These are phyloP conservation scores for Kwoniella europaea DNA, from an alignment of 768 basidiomycete genomes.

Conservation along the genomic window DNA sequence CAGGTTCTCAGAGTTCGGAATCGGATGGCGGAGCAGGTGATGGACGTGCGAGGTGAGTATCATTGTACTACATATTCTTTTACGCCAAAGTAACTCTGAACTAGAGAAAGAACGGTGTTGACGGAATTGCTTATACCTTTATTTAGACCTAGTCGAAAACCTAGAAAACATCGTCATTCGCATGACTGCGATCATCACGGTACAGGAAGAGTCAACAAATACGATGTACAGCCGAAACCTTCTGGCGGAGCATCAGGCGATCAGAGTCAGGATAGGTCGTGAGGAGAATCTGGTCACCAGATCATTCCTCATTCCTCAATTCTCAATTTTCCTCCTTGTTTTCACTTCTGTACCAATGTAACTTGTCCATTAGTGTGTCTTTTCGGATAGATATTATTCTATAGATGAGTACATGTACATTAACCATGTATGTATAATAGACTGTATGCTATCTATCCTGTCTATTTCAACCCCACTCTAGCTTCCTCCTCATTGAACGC, in stretches of 20 bases:
- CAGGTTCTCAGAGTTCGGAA: slow-evolving; percentile 24
- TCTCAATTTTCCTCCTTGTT: neutral
- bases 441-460: neutral
- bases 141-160: slow-evolving; percentile 20
- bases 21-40: slow-evolving; percentile 42
- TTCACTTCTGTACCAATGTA: neutral
- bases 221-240: slow-evolving; percentile 26
- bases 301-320: too few species aligned
- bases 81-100: neutral
- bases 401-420: slow-evolving; percentile 6
- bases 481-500: slow-evolving; percentile 25
- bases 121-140: neutral
- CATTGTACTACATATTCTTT: neutral
- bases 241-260: neutral
- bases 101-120: neutral
- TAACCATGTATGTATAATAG: slow-evolving; percentile 4
- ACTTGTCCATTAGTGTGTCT: neutral
- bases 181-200: slow-evolving; percentile 25
- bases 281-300: neutral
- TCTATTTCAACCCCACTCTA: slow-evolving; percentile 26
- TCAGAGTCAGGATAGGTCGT: slow-evolving; percentile 2
- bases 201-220: slow-evolving; percentile 17
- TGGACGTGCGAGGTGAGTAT: slow-evolving; percentile 28
- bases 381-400: neutral
- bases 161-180: slow-evolving; percentile 14